These are phyloP conservation scores for Globisporangium cederbergense DNA, from an alignment of 352 stramenopile species.

Conservation along the genomic window DNA sequence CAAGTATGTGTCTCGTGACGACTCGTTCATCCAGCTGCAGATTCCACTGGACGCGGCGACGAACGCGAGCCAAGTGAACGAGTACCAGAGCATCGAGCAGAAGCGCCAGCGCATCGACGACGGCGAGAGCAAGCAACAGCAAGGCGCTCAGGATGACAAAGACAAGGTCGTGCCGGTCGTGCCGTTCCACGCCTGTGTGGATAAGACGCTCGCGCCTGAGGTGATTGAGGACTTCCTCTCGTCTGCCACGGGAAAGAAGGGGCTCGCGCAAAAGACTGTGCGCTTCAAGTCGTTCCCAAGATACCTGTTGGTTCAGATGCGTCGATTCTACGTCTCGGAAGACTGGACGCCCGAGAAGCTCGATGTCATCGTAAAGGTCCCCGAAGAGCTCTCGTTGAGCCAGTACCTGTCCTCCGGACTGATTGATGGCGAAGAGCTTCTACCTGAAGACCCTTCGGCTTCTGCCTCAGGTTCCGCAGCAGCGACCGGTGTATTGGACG, in stretches of 20 bases:
- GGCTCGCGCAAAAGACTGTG: constrained; percentile 70
- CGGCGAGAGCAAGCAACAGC: constrained; percentile 30
- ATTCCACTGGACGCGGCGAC: constrained; percentile 86
- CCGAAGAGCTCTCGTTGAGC: constrained; percentile 81
- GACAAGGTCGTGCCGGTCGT: constrained; percentile 86
- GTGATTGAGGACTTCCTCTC: constrained; percentile 91
- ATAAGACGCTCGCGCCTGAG: constrained; percentile 88
- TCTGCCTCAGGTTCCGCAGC: constrained; percentile 22
- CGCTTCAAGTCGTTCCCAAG: constrained; percentile 94
- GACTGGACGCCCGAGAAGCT: constrained; percentile 98
- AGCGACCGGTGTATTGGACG: neutral
- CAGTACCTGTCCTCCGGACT: constrained; percentile 86
- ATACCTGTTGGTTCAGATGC: constrained; percentile 97
- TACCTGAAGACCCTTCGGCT: constrained; percentile 61
- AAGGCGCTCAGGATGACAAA: constrained; percentile 14
- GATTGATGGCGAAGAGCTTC: constrained; percentile 79
- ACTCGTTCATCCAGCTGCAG: constrained; percentile 79
- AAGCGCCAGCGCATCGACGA: constrained; percentile 87
- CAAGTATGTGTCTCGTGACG: constrained; percentile 83
- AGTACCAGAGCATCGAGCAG: constrained; percentile 83
- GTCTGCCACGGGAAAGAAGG: constrained; percentile 70
- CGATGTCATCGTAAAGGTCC: constrained; percentile 95
- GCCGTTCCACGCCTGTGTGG: constrained; percentile 93
- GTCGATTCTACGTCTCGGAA: constrained; percentile 95
- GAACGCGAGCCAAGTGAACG: constrained; percentile 82